These are phyloP conservation scores for Dryadomyces quercivorus DNA, from an alignment of 2,329 filamentous ascomycete species.

Conservation along the genomic window DNA sequence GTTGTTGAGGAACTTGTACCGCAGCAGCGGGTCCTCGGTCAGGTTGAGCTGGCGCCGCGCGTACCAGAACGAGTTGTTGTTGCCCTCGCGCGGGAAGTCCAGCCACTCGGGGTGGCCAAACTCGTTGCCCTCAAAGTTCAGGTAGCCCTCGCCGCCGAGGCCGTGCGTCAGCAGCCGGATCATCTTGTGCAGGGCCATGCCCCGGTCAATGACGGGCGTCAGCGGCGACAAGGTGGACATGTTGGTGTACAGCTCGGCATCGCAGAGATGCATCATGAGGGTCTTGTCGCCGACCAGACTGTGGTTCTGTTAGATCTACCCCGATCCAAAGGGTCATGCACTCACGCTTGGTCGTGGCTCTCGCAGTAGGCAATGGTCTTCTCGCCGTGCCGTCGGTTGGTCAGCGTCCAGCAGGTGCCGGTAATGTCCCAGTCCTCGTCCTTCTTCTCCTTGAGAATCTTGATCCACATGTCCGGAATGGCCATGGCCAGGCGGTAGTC, in stretches of 20 bases:
- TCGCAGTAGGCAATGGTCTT: conserved; percentile 98
- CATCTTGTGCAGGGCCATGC: conserved; percentile 92
- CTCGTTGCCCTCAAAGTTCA: conserved; percentile 98
- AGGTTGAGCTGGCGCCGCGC: conserved; percentile 89
- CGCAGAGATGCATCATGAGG: conserved; percentile 95
- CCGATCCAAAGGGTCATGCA: conserved; percentile 14
- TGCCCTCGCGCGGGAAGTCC: conserved; percentile 90
- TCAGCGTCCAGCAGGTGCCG: conserved; percentile 74
- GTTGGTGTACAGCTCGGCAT: conserved; percentile 94
- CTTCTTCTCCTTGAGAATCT: conserved; percentile 85
- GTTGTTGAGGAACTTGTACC: conserved; percentile 84
- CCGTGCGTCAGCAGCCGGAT: conserved; percentile 86
- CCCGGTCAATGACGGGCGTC: conserved; percentile 79
- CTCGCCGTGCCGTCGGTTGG: conserved; percentile 86
- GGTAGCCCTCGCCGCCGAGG: conserved; percentile 88
- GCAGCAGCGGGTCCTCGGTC: conserved; percentile 70
- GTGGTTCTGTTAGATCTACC: conserved; percentile 10
- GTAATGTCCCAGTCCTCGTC: conserved; percentile 89
- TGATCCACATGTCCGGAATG: conserved; percentile 98
- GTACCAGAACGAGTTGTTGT: conserved; percentile 89
- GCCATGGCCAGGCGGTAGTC: conserved; percentile 98
- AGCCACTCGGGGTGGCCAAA: conserved; percentile 99
- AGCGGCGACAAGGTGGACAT: conserved; percentile 82
- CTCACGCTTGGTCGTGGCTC: conserved; percentile 94
- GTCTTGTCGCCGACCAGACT: conserved; percentile 95